A percentile compares a stretch with the other conserved stretches of the same genome.
These are phyloP conservation scores for Dunaliella sp. DNA, from an alignment of 139 green algal genomes.

Conservation along the genomic window DNA sequence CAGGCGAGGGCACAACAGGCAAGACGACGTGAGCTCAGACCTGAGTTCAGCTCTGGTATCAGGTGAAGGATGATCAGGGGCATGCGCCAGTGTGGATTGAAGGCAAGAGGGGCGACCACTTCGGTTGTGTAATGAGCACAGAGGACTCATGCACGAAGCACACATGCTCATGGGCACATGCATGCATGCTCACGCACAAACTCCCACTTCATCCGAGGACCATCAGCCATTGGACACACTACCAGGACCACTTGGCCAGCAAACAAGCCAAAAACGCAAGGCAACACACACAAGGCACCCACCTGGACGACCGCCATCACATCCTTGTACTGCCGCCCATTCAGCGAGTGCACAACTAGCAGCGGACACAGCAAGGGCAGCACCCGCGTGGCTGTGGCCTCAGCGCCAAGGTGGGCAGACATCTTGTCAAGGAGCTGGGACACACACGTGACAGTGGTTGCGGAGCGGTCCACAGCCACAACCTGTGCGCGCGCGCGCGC, in stretches of 20 bases:
- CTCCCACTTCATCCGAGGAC: no score
- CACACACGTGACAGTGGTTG: constrained; percentile 65
- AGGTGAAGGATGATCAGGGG: no score
- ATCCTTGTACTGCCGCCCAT: constrained; percentile 39
- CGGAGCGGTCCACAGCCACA: constrained; percentile 63
- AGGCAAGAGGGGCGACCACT: no score
- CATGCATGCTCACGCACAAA: not conserved
- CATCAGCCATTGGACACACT: no score
- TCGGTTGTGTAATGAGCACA: no score
- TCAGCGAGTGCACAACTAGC: constrained; percentile 51
- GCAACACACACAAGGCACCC: not conserved
- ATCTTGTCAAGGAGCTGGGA: constrained; percentile 62
- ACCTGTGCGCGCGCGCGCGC: no score
- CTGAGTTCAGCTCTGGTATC: no score
- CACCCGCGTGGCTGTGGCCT: constrained; percentile 45
- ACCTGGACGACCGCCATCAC: not conserved
- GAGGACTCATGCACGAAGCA: no score
- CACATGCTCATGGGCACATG: not conserved
- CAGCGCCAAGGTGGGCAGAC: constrained; percentile 45
- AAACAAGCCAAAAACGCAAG: no score
- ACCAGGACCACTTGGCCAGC: no score
- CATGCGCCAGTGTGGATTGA: no score
- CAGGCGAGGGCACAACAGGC: not conserved
- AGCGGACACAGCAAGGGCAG: constrained; percentile 68
- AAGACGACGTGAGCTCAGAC: not conserved